Evolutionary conservation across 2,329 filamentous ascomycete species (phyloP), one percentile per base, ranked within the genome.

Genomic region (Diaporthe caulivora): DNA sequence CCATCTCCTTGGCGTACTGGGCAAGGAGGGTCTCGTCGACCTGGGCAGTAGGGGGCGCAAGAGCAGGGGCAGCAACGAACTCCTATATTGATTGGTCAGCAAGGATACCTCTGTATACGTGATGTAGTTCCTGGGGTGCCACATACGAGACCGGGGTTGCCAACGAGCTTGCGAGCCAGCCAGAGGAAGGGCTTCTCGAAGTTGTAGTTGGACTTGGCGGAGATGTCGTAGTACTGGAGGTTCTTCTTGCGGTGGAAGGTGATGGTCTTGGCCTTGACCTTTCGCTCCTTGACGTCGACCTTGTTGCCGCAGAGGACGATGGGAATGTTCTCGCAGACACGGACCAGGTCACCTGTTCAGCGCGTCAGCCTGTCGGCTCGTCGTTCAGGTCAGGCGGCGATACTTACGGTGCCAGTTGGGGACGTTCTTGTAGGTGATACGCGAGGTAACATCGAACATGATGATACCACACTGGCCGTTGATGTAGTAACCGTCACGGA

Each of bases 201-300:
- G 92, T 98, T 98, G 90, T 99, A 98, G 91, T 98, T 98, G 83
- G 95, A 98, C 91, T 98, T 99, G 87, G 97, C 97, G 54, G 95
- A 98, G 85, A 98, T 98, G 81, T 98, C 97, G 91, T 99, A 99
- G 92, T 98, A 99, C 88, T 99, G 97, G 70, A 99, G 93, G 88
- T 98, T 99, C 93, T 99, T 99, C 94, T 99, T 99, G 88, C 97
- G 95, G 92, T 99, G 97, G 94, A 99, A 99, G 79, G 97, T 99
- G 87, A 99, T 99, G 84, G 96, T 97, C 94, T 99, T 99, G 84
- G 97, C 97, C 93, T 99, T 99, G 84, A 99, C 97, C 90, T 99
- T 99, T 87, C 97, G 95, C 92, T 99, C 97, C 94, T 99, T 99
- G 78, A 99, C 97, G 83, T 99, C 96, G 85, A 99, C 96, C 92